phyloP scores from a whole-genome alignment of 106 monocot genomes.

The Acorus gramineus region DNA sequence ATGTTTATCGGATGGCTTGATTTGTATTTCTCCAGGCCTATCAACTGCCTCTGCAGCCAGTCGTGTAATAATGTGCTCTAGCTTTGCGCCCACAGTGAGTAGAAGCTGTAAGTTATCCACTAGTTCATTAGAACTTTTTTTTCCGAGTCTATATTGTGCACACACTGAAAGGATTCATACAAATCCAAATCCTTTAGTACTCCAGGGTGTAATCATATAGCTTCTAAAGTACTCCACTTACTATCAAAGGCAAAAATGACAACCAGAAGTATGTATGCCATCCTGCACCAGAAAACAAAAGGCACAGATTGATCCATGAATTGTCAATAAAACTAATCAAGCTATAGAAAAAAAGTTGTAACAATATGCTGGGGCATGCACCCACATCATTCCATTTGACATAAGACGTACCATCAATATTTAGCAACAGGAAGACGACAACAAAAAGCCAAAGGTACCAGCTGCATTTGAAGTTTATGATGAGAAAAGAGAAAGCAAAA shows the following conservation, averaged over 20 bases:
- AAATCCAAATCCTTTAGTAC: no score
- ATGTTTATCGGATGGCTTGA: constrained; percentile 68
- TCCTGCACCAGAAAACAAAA: constrained; percentile 38
- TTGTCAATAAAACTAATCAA: no score
- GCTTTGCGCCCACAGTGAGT: constrained; percentile 71
- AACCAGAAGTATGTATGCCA: constrained; percentile 93
- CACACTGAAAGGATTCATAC: no score
- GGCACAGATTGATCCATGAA: not conserved
- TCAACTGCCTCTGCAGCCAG: constrained; percentile 49
- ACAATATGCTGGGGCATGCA: no score
- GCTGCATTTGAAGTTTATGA: constrained; percentile 30
- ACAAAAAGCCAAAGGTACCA: constrained; percentile 96
- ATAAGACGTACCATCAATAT: constrained; percentile 47
- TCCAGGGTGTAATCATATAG: no score
- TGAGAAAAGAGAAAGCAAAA: no score
- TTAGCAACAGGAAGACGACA: constrained; percentile 66
- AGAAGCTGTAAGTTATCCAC: constrained; percentile 42
- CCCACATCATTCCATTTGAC: no score
- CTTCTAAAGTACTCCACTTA: constrained; percentile 27
- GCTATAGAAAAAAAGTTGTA: no score
- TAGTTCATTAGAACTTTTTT: no score
- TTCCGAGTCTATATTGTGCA: no score
- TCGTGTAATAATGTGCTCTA: constrained; percentile 73
- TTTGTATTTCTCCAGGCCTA: not conserved
- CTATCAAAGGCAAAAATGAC: constrained; percentile 76